These are phyloP conservation scores for Handroanthus guayacan DNA, from an alignment of 257 asterid genomes.

Conservation along the genomic window DNA sequence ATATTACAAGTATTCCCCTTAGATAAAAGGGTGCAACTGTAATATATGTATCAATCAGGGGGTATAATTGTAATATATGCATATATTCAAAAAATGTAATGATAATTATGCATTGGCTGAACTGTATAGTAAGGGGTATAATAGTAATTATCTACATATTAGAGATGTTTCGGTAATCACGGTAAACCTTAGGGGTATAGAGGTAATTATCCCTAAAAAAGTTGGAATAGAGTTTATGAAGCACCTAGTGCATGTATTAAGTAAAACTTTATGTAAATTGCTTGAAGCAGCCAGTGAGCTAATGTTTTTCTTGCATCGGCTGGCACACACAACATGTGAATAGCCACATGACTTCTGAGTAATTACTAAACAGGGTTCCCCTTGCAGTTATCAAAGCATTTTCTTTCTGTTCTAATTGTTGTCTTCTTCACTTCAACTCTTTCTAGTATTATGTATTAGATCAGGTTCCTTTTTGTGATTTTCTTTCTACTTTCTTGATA, in stretches of 20 bases:
- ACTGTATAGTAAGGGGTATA: no score
- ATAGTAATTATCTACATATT: no score
- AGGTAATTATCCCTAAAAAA: no score
- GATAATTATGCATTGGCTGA: no score
- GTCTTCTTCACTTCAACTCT: neutral
- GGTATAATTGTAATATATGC: no score
- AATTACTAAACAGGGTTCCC: neutral
- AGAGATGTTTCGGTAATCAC: no score
- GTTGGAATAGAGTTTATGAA: neutral
- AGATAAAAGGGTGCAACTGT: no score
- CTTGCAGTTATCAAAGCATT: neutral
- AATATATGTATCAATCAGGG: no score
- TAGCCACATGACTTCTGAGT: constrained; percentile 12
- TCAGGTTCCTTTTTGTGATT: neutral
- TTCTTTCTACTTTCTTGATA: neutral
- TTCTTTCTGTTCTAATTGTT: neutral
- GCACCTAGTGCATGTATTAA: constrained; percentile 16
- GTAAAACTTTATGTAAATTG: constrained; percentile 20
- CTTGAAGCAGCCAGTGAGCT: neutral
- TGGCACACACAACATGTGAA: constrained; percentile 17
- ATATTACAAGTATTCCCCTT: no score
- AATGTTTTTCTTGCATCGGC: neutral
- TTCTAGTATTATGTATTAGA: neutral
- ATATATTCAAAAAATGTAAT: no score
- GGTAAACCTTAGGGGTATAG: no score